Conservation (phyloP, 441 rosid species). For the Gossypium gossypioides region DNA sequence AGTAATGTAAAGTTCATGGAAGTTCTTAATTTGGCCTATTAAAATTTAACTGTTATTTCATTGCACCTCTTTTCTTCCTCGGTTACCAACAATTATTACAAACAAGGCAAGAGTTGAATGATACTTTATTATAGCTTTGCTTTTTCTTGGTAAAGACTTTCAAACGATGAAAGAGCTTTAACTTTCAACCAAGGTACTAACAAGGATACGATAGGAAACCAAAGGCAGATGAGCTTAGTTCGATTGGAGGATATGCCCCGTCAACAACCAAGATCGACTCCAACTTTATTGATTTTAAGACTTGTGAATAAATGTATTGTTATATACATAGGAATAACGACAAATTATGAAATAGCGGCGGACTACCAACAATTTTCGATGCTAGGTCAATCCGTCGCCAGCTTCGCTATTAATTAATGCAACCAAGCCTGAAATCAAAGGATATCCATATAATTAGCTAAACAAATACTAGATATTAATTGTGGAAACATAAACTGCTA, state of each 20-base stretch:
- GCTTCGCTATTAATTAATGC: background rate
- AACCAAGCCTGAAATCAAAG: conserved; percentile 13
- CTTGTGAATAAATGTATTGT: conserved; percentile 4
- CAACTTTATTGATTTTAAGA: background rate
- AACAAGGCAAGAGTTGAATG: background rate
- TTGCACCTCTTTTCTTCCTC: background rate
- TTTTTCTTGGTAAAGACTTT: background rate
- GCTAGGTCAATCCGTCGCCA: background rate
- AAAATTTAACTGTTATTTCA: background rate
- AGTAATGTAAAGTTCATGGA: background rate
- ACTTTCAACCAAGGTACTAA: background rate
- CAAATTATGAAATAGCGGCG: background rate
- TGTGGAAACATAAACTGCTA: no score
- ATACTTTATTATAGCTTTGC: background rate
- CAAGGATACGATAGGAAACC: background rate
- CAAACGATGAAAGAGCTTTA: background rate
- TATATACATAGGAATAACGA: conserved; percentile 4
- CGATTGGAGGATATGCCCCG: no score
- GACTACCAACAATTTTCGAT: background rate
- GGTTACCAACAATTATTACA: background rate
- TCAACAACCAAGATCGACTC: background rate
- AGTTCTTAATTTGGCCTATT: background rate
- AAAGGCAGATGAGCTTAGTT: background rate
- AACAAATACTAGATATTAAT: no score
- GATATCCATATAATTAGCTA: background rate